phyloP scores from a whole-genome alignment of 2,329 filamentous ascomycete species.

The Aspergillus ustus region DNA sequence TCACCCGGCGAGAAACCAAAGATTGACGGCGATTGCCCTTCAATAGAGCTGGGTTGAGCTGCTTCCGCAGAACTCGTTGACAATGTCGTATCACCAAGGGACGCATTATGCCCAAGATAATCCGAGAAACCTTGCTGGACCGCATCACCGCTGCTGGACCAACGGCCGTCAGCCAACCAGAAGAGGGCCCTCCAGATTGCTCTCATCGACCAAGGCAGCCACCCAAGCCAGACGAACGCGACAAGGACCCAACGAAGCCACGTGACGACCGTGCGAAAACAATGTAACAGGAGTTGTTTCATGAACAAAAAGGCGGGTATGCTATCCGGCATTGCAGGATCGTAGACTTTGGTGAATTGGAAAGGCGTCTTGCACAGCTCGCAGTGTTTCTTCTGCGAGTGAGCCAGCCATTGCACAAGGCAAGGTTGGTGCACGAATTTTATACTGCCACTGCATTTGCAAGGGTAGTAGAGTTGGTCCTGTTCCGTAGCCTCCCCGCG shows the following conservation, averaged over 20 bases:
- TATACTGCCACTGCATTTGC: slow-evolving; percentile 98
- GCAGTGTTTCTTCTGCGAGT: slow-evolving; percentile 99
- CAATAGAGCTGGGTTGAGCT: slow-evolving; percentile 28
- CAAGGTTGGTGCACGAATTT: slow-evolving; percentile 98
- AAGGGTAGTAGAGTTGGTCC: slow-evolving; percentile 94
- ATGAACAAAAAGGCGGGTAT: slow-evolving; percentile 82
- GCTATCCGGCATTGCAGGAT: slow-evolving; percentile 85
- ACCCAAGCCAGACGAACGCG: slow-evolving; percentile 82
- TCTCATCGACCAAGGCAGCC: slow-evolving; percentile 88
- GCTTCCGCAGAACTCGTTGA: slow-evolving; percentile 31
- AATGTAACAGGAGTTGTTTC: slow-evolving; percentile 75
- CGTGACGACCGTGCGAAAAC: slow-evolving; percentile 70
- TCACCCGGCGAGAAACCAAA: slow-evolving; percentile 49
- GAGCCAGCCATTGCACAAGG: slow-evolving; percentile 97
- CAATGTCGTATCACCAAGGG: slow-evolving; percentile 25
- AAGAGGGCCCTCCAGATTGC: slow-evolving; percentile 92
- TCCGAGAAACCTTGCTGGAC: slow-evolving; percentile 26
- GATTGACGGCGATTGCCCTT: slow-evolving; percentile 44
- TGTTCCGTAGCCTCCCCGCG: slow-evolving; percentile 80
- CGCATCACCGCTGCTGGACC: slow-evolving; percentile 47
- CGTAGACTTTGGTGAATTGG: slow-evolving; percentile 96
- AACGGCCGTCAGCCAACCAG: slow-evolving; percentile 85
- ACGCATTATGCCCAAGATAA: slow-evolving; percentile 30
- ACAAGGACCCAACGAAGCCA: slow-evolving; percentile 82
- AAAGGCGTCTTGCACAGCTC: slow-evolving; percentile 99